Evolutionary conservation across 129 eudicot species (phyloP).

Genomic region (Deinandra increscens): DNA sequence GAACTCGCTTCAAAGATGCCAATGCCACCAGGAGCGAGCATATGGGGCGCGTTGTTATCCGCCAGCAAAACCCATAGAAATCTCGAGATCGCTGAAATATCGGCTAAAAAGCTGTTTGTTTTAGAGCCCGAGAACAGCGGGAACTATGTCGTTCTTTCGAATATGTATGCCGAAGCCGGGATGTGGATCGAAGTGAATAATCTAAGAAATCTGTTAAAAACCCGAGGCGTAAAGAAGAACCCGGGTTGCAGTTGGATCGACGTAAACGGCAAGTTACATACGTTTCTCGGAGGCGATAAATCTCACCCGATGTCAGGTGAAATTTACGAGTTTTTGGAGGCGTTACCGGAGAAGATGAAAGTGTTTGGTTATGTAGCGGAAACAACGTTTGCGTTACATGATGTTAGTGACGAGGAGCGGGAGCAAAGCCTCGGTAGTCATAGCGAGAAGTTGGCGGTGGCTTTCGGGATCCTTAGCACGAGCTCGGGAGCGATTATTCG

Average conservation of each 20-base stretch:
- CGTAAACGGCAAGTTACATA: conserved; percentile 43
- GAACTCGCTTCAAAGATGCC: conserved; percentile 61
- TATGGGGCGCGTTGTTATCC: conserved; percentile 75
- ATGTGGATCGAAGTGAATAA: conserved; percentile 70
- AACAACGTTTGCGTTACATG: conserved; percentile 54
- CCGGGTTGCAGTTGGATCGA: conserved; percentile 73
- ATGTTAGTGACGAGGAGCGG: conserved; percentile 65
- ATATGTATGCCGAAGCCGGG: conserved; percentile 86
- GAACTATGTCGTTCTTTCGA: conserved; percentile 76
- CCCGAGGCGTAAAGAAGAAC: conserved; percentile 40
- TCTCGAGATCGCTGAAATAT: conserved; percentile 62
- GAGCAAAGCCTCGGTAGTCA: conserved; percentile 44
- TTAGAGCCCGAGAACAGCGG: conserved; percentile 78
- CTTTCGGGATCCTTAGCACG: conserved; percentile 1
- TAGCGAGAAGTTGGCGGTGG: conserved; percentile 66
- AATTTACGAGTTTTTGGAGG: conserved; percentile 47
- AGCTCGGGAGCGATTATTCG: conserved; percentile 31
- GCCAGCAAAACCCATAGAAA: conserved; percentile 54
- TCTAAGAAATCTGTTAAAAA: conserved; percentile 43
- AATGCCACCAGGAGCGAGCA: conserved; percentile 65
- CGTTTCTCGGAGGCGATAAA: conserved; percentile 57
- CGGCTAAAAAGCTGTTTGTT: conserved; percentile 61
- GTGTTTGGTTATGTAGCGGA: conserved; percentile 58
- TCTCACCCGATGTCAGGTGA: conserved; percentile 45
- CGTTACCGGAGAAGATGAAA: conserved; percentile 51